Percentiles rank a stretch among this genome's conserved stretches.
Conservation (phyloP, 352 stramenopile genomes). For the Phytophthora uliginosa region DNA sequence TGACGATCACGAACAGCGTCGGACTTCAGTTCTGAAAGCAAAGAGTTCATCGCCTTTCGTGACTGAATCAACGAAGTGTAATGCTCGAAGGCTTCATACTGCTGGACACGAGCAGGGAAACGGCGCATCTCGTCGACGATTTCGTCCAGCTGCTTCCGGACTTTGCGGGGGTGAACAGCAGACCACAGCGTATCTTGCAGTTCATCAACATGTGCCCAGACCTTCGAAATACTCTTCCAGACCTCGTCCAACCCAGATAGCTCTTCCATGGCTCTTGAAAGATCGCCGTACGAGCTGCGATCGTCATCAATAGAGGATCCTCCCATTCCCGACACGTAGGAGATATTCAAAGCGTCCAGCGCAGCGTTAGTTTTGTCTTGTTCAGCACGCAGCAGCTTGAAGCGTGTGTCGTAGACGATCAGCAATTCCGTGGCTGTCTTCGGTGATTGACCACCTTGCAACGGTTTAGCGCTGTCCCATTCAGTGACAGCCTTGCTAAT, state of each 20-base stretch:
- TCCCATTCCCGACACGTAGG: constrained; percentile 55
- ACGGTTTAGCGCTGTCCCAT: constrained; percentile 85
- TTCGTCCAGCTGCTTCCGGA: constrained; percentile 97
- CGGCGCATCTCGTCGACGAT: constrained; percentile 97
- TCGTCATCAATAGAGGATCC: constrained; percentile 78
- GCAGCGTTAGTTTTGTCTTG: constrained; percentile 96
- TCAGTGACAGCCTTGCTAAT: constrained; percentile 80
- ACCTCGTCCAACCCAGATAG: constrained; percentile 98
- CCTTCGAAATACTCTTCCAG: constrained; percentile 96
- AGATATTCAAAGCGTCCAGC: constrained; percentile 96
- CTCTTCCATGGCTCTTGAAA: constrained; percentile 91
- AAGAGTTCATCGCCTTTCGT: constrained; percentile 94
- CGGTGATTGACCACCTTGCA: constrained; percentile 77
- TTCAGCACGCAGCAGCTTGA: constrained; percentile 90
- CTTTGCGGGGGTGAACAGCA: constrained; percentile 94
- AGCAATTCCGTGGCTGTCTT: constrained; percentile 85
- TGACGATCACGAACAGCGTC: constrained; percentile 99
- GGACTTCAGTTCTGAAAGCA: constrained; percentile 98
- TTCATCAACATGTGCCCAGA: constrained; percentile 90
- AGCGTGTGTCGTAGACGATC: constrained; percentile 87
- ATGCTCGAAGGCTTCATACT: constrained; percentile 98
- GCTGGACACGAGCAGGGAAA: constrained; percentile 96
- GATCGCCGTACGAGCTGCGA: constrained; percentile 74
- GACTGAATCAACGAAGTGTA: constrained; percentile 95
- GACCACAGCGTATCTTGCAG: constrained; percentile 97